Evolutionary conservation across 176 grass and related monocot genomes (phyloP), one percentile per base, ranked within the genome.

Genomic region (Carex myosuroides): DNA sequence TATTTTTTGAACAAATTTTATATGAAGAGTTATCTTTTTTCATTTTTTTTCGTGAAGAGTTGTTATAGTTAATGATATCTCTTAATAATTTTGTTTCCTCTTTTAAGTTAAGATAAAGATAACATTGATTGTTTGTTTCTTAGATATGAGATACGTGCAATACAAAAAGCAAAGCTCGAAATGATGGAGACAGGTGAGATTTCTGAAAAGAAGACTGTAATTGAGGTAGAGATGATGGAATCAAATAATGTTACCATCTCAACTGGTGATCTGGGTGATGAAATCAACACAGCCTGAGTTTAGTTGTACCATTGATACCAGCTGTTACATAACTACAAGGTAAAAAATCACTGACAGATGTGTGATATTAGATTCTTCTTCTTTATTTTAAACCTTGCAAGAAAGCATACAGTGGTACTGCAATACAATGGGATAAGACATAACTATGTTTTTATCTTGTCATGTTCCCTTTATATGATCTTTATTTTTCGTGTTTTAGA

Each of bases 171-270:
- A 16, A 95, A 91, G 30, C 14, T 93, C 6, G 88, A 88, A 89
- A 90, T 66, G 41, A 88, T 91, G 89, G 92, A 88, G 20, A 91
- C 64, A 24, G 84, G 92, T 60, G 55, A 90, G 41, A 90, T 44
- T 64, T 65, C 89, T 79, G 82, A 85, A 81, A 65, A 86, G 73
- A 87, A 41, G 13, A 76, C n/a, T 80, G 73, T 85, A 70, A 86
- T 98, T 76, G 93, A 95, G 85, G 92, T 98, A 79, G 96, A 98
- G 85, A 90, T 98, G 96, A 85, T 89, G 64, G 96, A 98, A 89
- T 83, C 93, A 13, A 95, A 81, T 69, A 65, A 59, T 61, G 83
- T 48, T 48, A 80, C 82, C 48, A 32, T 12, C 74, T 92, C 91
- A 39, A 79, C 63, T 76, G 81, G 33, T 48, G 58, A 61, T 20